phyloP scores from a whole-genome alignment of 352 stramenopile species.

The Peronospora farinosa region DNA sequence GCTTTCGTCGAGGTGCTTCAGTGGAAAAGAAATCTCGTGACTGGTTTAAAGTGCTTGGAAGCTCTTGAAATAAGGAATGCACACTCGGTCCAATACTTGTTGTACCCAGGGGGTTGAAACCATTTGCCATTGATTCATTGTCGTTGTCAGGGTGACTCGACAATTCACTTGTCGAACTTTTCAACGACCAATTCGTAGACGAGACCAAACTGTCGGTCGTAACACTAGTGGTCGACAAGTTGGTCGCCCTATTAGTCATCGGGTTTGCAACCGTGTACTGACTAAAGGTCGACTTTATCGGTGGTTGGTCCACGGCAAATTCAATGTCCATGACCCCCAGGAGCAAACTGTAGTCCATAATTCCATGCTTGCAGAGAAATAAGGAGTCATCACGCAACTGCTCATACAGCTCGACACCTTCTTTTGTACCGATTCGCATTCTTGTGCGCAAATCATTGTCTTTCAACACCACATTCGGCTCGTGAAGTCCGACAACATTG shows the following conservation, averaged over 20 bases:
- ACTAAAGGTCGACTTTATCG: conserved; percentile 26
- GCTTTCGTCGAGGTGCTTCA: conserved; percentile 26
- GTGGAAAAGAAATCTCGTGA: conserved; percentile 17
- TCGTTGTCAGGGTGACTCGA: conserved; percentile 2
- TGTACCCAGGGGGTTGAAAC: conserved; percentile 7
- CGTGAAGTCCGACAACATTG: conserved; percentile 71
- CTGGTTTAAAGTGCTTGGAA: conserved; percentile 16
- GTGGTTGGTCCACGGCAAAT: conserved; percentile 66
- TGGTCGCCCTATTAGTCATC: conserved; percentile 2
- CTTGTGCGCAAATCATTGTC: conserved; percentile 80
- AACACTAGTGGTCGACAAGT: conserved; percentile 10
- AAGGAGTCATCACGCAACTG: conserved; percentile 65
- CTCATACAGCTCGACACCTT: conserved; percentile 56
- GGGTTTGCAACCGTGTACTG: conserved; percentile 20
- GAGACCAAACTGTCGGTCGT: conserved; percentile 46
- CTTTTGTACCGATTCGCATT: conserved; percentile 63
- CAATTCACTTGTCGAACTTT: conserved; percentile 14
- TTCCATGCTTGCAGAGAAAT: conserved; percentile 68
- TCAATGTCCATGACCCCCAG: conserved; percentile 81
- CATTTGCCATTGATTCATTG: conserved; percentile 5
- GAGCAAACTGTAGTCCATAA: conserved; percentile 90
- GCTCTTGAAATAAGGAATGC: conserved; percentile 30
- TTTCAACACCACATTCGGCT: conserved; percentile 83
- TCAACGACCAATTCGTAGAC: conserved; percentile 15
- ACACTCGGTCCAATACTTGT: conserved; percentile 25